Evolutionary conservation across 345 rosid genomes (phyloP), one percentile per base, ranked within the genome.

Genomic region (Odontarrhena argentea): DNA sequence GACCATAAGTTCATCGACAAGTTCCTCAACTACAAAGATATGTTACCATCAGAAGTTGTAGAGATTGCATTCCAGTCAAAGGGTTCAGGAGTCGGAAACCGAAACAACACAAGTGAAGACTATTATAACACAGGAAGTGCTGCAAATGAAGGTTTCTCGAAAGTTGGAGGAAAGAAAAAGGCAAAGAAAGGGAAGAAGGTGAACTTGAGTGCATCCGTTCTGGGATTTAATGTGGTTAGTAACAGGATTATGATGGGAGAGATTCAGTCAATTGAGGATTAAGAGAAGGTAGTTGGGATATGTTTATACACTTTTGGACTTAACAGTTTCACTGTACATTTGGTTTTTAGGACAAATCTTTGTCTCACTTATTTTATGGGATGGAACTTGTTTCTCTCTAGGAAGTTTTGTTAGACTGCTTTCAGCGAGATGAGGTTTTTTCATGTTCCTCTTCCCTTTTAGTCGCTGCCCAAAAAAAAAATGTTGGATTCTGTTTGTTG

Each of bases 201-300:
- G 80, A 93, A 82, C 81, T 84, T 93, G 13, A 91, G 80, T 37
- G 80, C 91, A 3, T 71, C 93, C 8, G 96, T 79, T 68, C 69
- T 94, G 35, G 97, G 97, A n/a, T 94, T 94, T 46, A 94, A 81
- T 30, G 97, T 94, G 9, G 97, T 94, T 43, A 94, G 99, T 69
- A 91, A 94, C 85, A 84, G 97, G 69, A 94, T 94, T 68, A 88
- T 88, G 97, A 94, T 80, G 99, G 99, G 99, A 15, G 97, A 94
- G 91, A 91, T 91, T 65, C 99, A 94, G 78, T 65, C 87, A 0
- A 78, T 82, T 26, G 98, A 87, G 42, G 98, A 90, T 52, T 93
- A 83, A 79, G 70, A 62, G 58, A 32, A 46, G 8, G 5, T n/a
- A 34, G 60, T 37, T 49, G 55, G 61, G 49, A 25, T 55, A 22